Conservation (phyloP, 129 eudicot genomes). For the Tanacetum coccineum region DNA sequence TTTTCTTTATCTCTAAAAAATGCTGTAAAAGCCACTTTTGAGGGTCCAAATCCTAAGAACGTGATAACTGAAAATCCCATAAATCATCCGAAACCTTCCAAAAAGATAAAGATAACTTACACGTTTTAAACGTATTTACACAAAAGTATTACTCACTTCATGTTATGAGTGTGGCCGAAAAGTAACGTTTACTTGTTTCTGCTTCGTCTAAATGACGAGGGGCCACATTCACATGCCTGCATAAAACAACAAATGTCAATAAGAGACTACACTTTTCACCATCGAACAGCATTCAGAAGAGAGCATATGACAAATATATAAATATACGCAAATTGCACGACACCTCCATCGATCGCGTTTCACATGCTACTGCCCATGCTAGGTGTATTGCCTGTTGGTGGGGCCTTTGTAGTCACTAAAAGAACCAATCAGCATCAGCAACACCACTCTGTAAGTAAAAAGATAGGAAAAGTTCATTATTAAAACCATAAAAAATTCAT, state of each 20-base stretch:
- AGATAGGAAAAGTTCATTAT: not conserved
- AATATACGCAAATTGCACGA: constrained; percentile 94
- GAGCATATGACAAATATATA: not conserved
- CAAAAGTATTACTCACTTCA: constrained; percentile 50
- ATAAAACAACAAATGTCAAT: constrained; percentile 13
- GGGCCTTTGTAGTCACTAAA: constrained; percentile 95
- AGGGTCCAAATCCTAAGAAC: constrained; percentile 98
- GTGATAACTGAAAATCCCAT: constrained; percentile 59
- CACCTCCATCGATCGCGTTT: constrained; percentile 99
- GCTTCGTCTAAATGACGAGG: constrained; percentile 99
- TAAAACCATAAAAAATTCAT: not conserved
- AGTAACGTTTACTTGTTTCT: constrained; percentile 91
- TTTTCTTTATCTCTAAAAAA: constrained; percentile 91
- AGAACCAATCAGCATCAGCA: constrained; percentile 92
- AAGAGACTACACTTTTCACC: constrained; percentile 8
- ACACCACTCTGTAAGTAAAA: constrained; percentile 67
- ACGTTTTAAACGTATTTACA: not conserved
- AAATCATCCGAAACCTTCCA: not conserved
- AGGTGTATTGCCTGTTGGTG: constrained; percentile 92
- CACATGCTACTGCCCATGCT: constrained; percentile 99
- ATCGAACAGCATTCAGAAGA: too few species aligned
- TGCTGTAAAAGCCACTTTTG: constrained; percentile 96
- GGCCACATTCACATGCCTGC: constrained; percentile 99
- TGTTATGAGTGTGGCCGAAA: constrained; percentile 90
- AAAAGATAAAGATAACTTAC: not conserved